phyloP scores from a whole-genome alignment of 495 filamentous ascomycete species.

The Hypoxylon lenormandii region DNA sequence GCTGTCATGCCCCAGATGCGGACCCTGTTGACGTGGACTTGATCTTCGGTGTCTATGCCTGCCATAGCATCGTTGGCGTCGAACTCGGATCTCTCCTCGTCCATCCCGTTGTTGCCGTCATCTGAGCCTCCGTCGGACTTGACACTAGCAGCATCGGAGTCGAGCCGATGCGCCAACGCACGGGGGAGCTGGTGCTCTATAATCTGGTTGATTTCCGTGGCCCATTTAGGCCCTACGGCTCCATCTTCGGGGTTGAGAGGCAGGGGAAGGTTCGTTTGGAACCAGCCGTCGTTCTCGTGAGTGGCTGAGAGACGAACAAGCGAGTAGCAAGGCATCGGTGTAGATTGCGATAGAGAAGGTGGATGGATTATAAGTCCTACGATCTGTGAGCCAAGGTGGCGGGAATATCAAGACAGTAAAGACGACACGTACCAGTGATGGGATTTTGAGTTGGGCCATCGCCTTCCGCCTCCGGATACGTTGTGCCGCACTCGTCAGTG shows the following conservation, averaged over 20 bases:
- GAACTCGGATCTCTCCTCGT: conserved; percentile 44
- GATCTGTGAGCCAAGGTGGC: conserved; percentile 6
- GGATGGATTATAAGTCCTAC: conserved; percentile 61
- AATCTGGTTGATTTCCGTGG: conserved; percentile 55
- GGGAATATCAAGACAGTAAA: background rate
- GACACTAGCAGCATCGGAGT: conserved; percentile 4
- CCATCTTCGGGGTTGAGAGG: conserved; percentile 39
- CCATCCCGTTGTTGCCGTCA: conserved; percentile 28
- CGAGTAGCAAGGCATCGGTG: conserved; percentile 54
- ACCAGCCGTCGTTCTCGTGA: conserved; percentile 58
- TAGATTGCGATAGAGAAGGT: conserved; percentile 48
- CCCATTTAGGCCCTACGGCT: conserved; percentile 54
- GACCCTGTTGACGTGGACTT: conserved; percentile 58
- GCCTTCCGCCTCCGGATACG: conserved; percentile 48
- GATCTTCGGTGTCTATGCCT: conserved; percentile 42
- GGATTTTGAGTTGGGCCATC: conserved; percentile 49
- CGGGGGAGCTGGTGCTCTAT: conserved; percentile 53
- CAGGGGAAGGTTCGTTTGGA: conserved; percentile 56
- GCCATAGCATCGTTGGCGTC: conserved; percentile 41
- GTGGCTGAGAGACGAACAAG: conserved; percentile 61
- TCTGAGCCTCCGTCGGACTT: conserved; percentile 25
- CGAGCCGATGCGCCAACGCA: conserved; percentile 34
- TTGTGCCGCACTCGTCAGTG: conserved; percentile 54
- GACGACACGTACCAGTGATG: conserved; percentile 53
- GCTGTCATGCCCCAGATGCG: conserved; percentile 60